Evolutionary conservation across 148 eudicot species (phyloP).

Genomic region (Camellia sinensis): DNA sequence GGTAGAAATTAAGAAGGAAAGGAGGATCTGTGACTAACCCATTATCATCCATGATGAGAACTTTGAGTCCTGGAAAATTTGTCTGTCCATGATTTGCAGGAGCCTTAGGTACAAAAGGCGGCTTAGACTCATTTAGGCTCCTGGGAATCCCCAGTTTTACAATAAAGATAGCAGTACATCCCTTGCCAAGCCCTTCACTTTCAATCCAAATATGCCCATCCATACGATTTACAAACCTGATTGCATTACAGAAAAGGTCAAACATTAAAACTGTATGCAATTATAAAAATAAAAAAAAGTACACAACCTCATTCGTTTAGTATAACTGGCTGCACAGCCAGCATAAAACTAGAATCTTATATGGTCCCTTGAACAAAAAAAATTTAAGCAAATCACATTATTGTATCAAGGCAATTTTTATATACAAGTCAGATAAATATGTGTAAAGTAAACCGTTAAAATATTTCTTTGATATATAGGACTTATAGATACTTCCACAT

Average conservation of each 20-base stretch:
- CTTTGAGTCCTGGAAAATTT: constrained; percentile 71
- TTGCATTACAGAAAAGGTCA: constrained; percentile 4
- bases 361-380: background rate
- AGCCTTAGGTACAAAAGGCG: constrained; percentile 40
- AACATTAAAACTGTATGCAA: background rate
- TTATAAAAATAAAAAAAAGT: background rate
- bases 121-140: constrained; percentile 36
- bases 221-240: constrained; percentile 89
- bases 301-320: background rate
- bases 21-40: constrained; percentile 51
- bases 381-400: background rate
- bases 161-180: constrained; percentile 60
- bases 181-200: constrained; percentile 92
- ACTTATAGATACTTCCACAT: background rate
- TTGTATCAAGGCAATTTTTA: background rate
- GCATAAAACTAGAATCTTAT: background rate
- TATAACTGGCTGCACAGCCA: background rate
- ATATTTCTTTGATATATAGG: background rate
- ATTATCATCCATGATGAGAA: constrained; percentile 78
- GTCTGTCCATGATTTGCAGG: constrained; percentile 39
- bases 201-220: constrained; percentile 88
- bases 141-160: constrained; percentile 71
- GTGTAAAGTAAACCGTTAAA: background rate
- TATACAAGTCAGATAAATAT: background rate
- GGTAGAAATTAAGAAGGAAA: background rate